phyloP scores from a whole-genome alignment of 2,329 filamentous ascomycete genomes.

The Nakataea oryzae region DNA sequence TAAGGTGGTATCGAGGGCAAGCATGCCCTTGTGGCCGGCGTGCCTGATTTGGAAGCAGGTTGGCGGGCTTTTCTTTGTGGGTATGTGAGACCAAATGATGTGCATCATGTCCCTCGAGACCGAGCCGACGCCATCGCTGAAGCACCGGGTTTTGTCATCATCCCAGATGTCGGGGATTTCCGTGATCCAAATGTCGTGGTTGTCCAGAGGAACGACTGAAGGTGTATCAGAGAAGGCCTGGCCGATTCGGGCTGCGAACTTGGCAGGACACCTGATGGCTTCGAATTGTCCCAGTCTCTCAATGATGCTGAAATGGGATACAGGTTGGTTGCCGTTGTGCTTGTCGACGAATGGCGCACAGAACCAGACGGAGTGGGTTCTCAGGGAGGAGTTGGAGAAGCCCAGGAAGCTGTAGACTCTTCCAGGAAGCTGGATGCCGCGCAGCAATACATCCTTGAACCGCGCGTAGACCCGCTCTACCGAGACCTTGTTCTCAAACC shows the following conservation, averaged over 20 bases:
- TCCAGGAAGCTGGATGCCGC: slow-evolving; percentile 54
- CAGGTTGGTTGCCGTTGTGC: slow-evolving; percentile 14
- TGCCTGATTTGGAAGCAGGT: slow-evolving; percentile 68
- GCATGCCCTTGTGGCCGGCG: slow-evolving; percentile 68
- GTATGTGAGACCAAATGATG: slow-evolving; percentile 47
- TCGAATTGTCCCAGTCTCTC: slow-evolving; percentile 36
- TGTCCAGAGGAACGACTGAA: slow-evolving; percentile 42
- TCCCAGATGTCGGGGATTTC: slow-evolving; percentile 42
- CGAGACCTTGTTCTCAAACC: slow-evolving; percentile 41
- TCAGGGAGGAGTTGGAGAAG: slow-evolving; percentile 69
- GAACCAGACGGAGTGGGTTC: slow-evolving; percentile 61
- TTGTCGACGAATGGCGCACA: slow-evolving; percentile 32
- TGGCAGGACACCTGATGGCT: slow-evolving; percentile 39
- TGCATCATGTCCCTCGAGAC: slow-evolving; percentile 51
- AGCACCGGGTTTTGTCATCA: slow-evolving; percentile 40
- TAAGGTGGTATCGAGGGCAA: slow-evolving; percentile 56
- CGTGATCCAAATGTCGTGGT: slow-evolving; percentile 20
- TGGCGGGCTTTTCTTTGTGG: slow-evolving; percentile 35
- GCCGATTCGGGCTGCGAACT: slow-evolving; percentile 48
- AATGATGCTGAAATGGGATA: slow-evolving; percentile 30
- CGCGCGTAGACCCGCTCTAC: slow-evolving; percentile 42
- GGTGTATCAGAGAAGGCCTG: slow-evolving; percentile 69
- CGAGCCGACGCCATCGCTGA: slow-evolving; percentile 73
- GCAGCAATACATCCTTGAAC: slow-evolving; percentile 48
- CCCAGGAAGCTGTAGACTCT: slow-evolving; percentile 57